Base-by-base conservation (phyloP, 139 green algal species). In the Monoraphidium neglectum region DNA sequence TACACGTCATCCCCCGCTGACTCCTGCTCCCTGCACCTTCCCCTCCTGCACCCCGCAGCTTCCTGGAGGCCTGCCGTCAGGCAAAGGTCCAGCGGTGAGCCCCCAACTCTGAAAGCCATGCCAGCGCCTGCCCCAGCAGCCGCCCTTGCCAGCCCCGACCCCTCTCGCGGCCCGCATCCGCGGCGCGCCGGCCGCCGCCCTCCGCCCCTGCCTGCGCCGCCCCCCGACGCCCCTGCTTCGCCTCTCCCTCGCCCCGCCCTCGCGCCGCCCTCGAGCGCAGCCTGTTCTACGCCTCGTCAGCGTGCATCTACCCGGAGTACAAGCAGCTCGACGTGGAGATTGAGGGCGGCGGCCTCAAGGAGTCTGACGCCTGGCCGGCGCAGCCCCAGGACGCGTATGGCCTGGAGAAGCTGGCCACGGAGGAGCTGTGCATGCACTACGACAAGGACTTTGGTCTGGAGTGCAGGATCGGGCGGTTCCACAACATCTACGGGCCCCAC, bases 371-470 rank as follows among this genome's bases (percentile, higher is more conserved):
- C 16, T 99, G 97, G 97, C 97, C 97, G 18, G 97, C 96, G 37
- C 91, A 97, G 91, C 95, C 96, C 13, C 96, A 99, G 87, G 97
- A 99, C 69, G 96, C 97, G 0, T 99, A 99, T 78, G 97, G 97
- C 57, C 88, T 99, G 64, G 97, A 99, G 88, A 99, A 99, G 91
- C 92, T 99, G 38, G 93, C 87, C 10, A 90, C 87, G 16, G 97
- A 99, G 92, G 97, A 99, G 95, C 83, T 99, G 30, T 90, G 81
- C 86, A 98, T 96, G 92, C 95, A 99, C 87, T 99, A 99, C 87
- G 88, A 93, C 74, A 91, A 90, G 16, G 97, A 99, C 89, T 99
- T 99, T 85, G 93, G 88, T 81, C 98, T 99, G 32, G 88, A 97
- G 76, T 95, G 86, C 82, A 86, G 97, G 77, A 92, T 99, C 54